Base-by-base conservation (phyloP, 2,329 filamentous ascomycete genomes). In the Waltergamsia citrina region DNA sequence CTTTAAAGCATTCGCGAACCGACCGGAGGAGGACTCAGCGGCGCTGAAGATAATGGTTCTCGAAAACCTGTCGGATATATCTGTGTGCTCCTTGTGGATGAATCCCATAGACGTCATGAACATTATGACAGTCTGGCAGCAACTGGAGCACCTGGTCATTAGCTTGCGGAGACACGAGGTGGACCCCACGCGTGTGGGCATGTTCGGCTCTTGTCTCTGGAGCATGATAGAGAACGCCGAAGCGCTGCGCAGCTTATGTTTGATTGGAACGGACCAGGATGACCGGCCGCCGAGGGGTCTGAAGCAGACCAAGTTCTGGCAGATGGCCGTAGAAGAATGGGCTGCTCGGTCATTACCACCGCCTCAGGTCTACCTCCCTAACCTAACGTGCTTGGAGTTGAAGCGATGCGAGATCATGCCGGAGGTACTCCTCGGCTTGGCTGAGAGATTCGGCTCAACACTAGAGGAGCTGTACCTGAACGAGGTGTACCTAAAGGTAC, bases 41-140 rank as follows among this genome's bases (percentile, higher is more conserved):
- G 36, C 47, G 3, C 53, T 73, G 4, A 57, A 62, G 41, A 61
- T 61, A 0, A 47, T 73, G 25, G 65, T 71, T 2, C 41, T 73
- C 3, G 68, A 72, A 38, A 67, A 69, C 33, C 50, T 72, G 32
- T 63, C 61, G 6, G 67, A 71, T 39, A 54, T 59, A 7, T 59
- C 66, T 14, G 48, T 71, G 17, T 60, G 62, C 11, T 59, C 60
- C 33, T 56, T 73, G 4, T 70, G 63, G 59, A 58, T 62, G 38
- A 72, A 71, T 40, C 69, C 65, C 1, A 61, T 59, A 33, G 69
- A 72, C 41, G 54, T 71, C 11, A 51, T 50, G 42, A 71, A 72
- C 41, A 62, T 69, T 27, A 63, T 67, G 40, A 48, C 40, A 22
- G 52, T 60, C 2, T 54, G 71, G 15, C 42, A 48, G 18, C 47